A percentile compares a stretch with the other conserved stretches of the same genome.
phyloP scores from a whole-genome alignment of 805 yeast species.

The Suhomyces sp. region DNA sequence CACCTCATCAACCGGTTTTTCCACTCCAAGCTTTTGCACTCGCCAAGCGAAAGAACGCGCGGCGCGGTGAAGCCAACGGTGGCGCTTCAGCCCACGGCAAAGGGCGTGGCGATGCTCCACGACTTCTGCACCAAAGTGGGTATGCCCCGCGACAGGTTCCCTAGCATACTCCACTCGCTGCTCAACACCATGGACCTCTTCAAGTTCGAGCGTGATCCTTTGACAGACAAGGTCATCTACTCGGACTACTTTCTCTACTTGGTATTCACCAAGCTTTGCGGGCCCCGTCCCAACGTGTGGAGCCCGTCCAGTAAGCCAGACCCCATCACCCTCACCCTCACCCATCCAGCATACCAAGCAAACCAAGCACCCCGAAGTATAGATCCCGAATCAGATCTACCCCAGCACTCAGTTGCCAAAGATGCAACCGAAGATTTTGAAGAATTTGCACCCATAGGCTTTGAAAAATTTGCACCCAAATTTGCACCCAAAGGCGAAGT shows the following conservation, averaged over 20 bases:
- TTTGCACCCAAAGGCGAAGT: no score
- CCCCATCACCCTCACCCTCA: slow-evolving; percentile 4
- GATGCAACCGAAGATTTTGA: no score
- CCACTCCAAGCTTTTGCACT: slow-evolving; percentile 63
- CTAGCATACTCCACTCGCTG: slow-evolving; percentile 49
- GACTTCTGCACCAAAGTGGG: slow-evolving; percentile 60
- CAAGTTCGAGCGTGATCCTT: slow-evolving; percentile 59
- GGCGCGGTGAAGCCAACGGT: slow-evolving; percentile 39
- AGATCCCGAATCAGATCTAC: no score
- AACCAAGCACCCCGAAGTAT: no score
- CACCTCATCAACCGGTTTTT: slow-evolving; percentile 50
- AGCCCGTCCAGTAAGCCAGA: slow-evolving; percentile 53
- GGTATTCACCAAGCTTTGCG: slow-evolving; percentile 61
- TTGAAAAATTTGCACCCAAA: background rate
- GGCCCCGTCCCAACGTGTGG: slow-evolving; percentile 70
- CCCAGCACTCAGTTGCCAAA: no score
- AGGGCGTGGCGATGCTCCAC: slow-evolving; percentile 73
- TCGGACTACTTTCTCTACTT: slow-evolving; percentile 65
- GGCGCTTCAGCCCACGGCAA: slow-evolving; percentile 81
- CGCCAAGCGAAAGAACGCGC: slow-evolving; percentile 72
- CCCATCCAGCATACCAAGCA: no score
- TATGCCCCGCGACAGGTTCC: slow-evolving; percentile 34
- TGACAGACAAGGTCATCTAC: slow-evolving; percentile 55
- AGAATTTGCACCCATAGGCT: background rate
- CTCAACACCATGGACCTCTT: slow-evolving; percentile 74